These are phyloP conservation scores for Xylariaceae sp. DNA, from an alignment of 2,329 filamentous ascomycete species.

Conservation along the genomic window DNA sequence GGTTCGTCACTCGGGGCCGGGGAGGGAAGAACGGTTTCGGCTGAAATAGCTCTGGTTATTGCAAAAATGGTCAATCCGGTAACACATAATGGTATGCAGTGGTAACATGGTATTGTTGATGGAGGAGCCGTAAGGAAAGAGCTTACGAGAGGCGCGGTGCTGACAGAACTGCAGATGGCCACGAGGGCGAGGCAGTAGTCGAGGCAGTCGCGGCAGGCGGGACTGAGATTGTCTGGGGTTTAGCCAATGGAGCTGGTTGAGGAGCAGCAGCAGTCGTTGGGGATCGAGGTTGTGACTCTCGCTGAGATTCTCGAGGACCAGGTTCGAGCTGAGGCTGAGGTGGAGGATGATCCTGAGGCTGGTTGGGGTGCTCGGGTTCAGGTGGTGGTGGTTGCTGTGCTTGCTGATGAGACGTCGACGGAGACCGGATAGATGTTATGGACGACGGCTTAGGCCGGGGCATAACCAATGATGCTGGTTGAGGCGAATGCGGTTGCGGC, in stretches of 20 bases:
- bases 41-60: slow-evolving; percentile 15
- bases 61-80: neutral
- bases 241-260: too few species aligned
- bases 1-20: slow-evolving; percentile 62
- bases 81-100: neutral
- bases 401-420: neutral
- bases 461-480: too few species aligned
- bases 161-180: neutral
- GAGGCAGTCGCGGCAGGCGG: too few species aligned
- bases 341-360: neutral
- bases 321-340: neutral
- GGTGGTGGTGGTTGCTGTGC: too few species aligned
- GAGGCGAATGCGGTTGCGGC: too few species aligned
- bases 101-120: neutral
- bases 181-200: neutral
- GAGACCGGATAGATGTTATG: too few species aligned
- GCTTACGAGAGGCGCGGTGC: slow-evolving; percentile 25
- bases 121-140: neutral
- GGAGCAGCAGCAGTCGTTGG: too few species aligned
- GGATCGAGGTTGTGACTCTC: too few species aligned
- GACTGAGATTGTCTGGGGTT: too few species aligned
- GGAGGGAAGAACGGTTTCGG: slow-evolving; percentile 51
- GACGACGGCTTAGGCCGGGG: too few species aligned
- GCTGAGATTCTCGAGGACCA: neutral
- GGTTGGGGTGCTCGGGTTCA: neutral